Base-by-base conservation (phyloP, 2,329 filamentous ascomycete species). In the Hymenoscyphus infarciens region DNA sequence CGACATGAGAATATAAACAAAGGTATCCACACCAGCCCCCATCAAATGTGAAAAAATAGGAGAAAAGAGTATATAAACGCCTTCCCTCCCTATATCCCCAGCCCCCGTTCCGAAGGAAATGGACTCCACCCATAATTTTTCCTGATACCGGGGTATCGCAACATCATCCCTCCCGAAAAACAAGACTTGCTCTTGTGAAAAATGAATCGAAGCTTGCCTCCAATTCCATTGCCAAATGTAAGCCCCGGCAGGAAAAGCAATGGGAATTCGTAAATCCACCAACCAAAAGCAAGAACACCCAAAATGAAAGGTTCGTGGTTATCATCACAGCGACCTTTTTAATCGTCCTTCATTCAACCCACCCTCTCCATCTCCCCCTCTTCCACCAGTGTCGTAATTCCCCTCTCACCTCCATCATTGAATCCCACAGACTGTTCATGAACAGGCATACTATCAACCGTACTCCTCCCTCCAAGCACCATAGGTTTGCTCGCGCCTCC, bases 321-420 rank as follows among this genome's bases (percentile, higher is more conserved):
- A 49, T 13, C 22, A 8, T 22, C 19, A 19, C 19, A 49, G 11
- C 42, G n/a, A 13, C n/a, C n/a, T n/a, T n/a, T 13, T 8, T 13
- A 42, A n/a, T n/a, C 15, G 39, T 42, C 39, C 19, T 5, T n/a
- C 35, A 13, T 13, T 38, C 35, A 38, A 38, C 11, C 13, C 13
- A 38, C 35, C 35, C 35, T 38, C 13, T 38, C 19, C 8, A 49
- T 49, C 58, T 66, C 67, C 39, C 65, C 64, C 31, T 52, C 62
- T 62, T 73, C 71, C 33, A 63, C 63, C 64, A 73, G 72, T 27
- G 68, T 71, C 45, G 70, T 72, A 56, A 73, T 72, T 3, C 65
- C 67, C 57, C 65, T 63, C 33, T 68, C 22, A 2, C 69, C 70
- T 11, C 71, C 70, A n/a, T 69, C 70, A 19, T 67, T 62, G 56